Conservation (phyloP, 2,329 filamentous ascomycete species). For the Calycina herbarum region DNA sequence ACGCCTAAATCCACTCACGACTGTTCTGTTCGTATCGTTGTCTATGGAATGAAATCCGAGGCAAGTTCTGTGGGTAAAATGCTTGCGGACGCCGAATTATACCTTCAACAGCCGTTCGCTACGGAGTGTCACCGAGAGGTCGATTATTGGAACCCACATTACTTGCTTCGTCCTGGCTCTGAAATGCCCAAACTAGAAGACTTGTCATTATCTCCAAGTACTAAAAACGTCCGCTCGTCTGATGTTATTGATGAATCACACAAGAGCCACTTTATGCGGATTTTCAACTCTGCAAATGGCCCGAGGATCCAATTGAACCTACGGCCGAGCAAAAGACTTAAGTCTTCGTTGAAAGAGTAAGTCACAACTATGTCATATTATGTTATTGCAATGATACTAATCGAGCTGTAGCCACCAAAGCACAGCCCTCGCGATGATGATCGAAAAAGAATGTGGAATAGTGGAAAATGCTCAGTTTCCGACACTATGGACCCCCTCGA, state of each 20-base stretch:
- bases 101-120: not conserved
- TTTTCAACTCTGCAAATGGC: not conserved
- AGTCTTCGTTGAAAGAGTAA: not conserved
- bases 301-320: not conserved
- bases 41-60: not conserved
- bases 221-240: too few species aligned
- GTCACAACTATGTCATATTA: not conserved
- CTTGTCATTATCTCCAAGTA: too few species aligned
- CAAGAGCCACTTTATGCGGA: not conserved
- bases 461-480: constrained; percentile 28
- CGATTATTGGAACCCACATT: not conserved
- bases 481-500: constrained; percentile 29
- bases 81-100: not conserved
- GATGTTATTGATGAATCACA: not conserved
- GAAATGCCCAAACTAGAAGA: not conserved
- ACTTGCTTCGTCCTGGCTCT: not conserved
- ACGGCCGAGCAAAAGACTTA: not conserved
- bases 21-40: not conserved
- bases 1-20: not conserved
- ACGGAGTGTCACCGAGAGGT: not conserved
- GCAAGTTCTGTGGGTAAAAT: not conserved
- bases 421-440: constrained; percentile 37
- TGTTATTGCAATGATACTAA: not conserved
- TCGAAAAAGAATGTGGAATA: constrained; percentile 33
- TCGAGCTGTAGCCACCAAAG: constrained; percentile 31